Percentiles rank a stretch among this genome's conserved stretches.
phyloP scores from a whole-genome alignment of 2,329 filamentous ascomycete genomes.

The Blumeriella jaapii region DNA sequence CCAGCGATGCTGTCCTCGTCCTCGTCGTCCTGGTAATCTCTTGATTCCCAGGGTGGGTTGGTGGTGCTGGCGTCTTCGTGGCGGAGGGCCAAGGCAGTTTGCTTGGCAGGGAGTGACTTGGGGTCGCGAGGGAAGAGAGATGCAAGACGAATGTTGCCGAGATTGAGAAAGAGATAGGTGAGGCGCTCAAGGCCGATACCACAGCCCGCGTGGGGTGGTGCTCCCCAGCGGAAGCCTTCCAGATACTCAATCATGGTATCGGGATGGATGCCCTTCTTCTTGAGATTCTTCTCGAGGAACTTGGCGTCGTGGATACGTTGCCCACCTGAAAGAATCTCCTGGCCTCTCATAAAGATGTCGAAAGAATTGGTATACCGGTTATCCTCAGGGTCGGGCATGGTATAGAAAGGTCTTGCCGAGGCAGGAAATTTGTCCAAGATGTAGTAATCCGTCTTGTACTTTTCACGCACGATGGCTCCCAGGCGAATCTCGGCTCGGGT shows the following conservation, averaged over 20 bases:
- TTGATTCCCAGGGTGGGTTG: constrained; percentile 48
- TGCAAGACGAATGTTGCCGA: constrained; percentile 82
- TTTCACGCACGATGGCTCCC: constrained; percentile 73
- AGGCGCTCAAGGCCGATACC: constrained; percentile 86
- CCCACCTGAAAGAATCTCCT: constrained; percentile 85
- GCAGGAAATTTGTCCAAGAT: constrained; percentile 87
- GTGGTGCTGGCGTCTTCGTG: constrained; percentile 83
- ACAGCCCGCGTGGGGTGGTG: constrained; percentile 79
- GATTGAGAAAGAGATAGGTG: constrained; percentile 71
- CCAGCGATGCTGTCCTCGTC: constrained; percentile 1
- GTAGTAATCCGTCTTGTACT: constrained; percentile 84
- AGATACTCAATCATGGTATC: constrained; percentile 86
- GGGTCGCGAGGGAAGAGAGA: constrained; percentile 83
- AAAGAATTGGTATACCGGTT: constrained; percentile 76
- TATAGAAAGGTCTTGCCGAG: constrained; percentile 80
- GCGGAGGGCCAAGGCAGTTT: constrained; percentile 53
- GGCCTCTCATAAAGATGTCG: constrained; percentile 86
- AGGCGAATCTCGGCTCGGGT: constrained; percentile 82
- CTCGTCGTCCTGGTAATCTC: constrained; percentile 13
- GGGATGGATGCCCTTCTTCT: constrained; percentile 61
- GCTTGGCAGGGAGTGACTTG: constrained; percentile 62
- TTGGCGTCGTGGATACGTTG: constrained; percentile 80
- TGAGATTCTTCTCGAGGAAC: constrained; percentile 69
- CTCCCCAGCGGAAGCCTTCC: constrained; percentile 76
- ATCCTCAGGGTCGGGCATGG: constrained; percentile 69